Evolutionary conservation across 192 early-diverging fungal species (phyloP).

Genomic region (Funneliformis mosseae): DNA sequence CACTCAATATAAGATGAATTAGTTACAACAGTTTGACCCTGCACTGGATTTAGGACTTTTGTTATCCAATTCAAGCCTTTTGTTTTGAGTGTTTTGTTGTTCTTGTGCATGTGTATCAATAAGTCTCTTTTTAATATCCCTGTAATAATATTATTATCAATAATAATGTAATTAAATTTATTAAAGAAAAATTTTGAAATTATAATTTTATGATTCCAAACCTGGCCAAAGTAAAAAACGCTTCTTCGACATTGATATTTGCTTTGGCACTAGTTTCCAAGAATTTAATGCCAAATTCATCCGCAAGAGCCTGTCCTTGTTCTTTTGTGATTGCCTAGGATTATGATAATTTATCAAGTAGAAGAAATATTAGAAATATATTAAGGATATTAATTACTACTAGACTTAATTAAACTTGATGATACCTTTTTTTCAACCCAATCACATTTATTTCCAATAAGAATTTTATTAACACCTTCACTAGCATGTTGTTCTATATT

Average conservation of each 20-base stretch:
- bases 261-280: constrained; percentile 98
- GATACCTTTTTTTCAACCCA: constrained; percentile 95
- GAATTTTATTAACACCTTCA: constrained; percentile 98
- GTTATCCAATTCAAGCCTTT: not conserved
- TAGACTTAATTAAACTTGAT: too few species aligned
- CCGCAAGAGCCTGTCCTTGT: constrained; percentile 92
- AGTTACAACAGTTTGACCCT: not conserved
- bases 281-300: constrained; percentile 94
- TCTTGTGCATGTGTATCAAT: constrained; percentile 17
- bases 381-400: too few species aligned
- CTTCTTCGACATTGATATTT: constrained; percentile 96
- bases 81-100: constrained; percentile 9
- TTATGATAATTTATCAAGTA: not conserved
- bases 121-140: constrained; percentile 17
- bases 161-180: not conserved
- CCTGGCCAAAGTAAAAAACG: constrained; percentile 95
- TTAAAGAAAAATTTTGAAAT: too few species aligned
- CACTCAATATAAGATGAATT: too few species aligned
- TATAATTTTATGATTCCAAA: constrained; percentile 33
- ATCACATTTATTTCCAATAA: constrained; percentile 99
- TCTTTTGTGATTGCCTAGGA: constrained; percentile 88
- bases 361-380: too few species aligned
- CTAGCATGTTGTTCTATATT: constrained; percentile 99
- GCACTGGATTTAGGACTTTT: not conserved
- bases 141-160: not conserved